Conservation (phyloP, 2,329 filamentous ascomycete species). For the Paraphoma chrysanthemicola region DNA sequence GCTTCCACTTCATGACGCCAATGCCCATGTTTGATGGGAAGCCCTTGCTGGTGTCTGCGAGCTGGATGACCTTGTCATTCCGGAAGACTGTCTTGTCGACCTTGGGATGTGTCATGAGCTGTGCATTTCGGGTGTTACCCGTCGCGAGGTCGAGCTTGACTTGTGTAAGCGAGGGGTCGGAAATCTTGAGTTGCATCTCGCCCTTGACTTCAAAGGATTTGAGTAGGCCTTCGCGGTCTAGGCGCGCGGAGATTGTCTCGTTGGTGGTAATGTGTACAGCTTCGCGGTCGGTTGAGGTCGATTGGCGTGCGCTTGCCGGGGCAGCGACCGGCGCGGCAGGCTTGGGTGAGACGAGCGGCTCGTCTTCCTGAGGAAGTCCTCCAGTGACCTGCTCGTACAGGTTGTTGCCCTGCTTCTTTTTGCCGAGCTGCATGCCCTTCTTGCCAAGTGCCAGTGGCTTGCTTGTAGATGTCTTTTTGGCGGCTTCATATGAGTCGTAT, state of each 20-base stretch:
- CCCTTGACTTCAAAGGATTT: conserved; percentile 90
- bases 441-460: conserved; percentile 83
- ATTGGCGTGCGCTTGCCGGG: conserved; percentile 62
- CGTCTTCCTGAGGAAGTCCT: conserved; percentile 85
- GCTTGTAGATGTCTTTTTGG: conserved; percentile 90
- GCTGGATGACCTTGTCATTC: conserved; percentile 81
- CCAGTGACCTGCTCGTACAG: conserved; percentile 96
- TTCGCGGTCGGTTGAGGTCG: conserved; percentile 77
- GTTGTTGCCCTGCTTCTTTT: conserved; percentile 97
- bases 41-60: conserved; percentile 84
- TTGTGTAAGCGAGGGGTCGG: conserved; percentile 87
- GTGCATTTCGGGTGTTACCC: conserved; percentile 79
- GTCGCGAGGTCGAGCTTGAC: conserved; percentile 83
- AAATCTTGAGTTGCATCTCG: conserved; percentile 88
- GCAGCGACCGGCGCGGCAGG: conserved; percentile 60
- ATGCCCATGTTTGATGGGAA: conserved; percentile 96
- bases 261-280: conserved; percentile 87
- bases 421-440: conserved; percentile 99
- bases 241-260: conserved; percentile 87
- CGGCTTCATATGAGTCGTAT: conserved; percentile 93
- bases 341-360: conserved; percentile 74
- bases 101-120: conserved; percentile 95
- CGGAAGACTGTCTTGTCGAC: conserved; percentile 91
- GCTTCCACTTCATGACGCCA: conserved; percentile 91
- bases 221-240: conserved; percentile 85